Percentiles rank a stretch among this genome's conserved stretches.
phyloP scores from a whole-genome alignment of 768 basidiomycete genomes.

The Phanerochaete carnosa region DNA sequence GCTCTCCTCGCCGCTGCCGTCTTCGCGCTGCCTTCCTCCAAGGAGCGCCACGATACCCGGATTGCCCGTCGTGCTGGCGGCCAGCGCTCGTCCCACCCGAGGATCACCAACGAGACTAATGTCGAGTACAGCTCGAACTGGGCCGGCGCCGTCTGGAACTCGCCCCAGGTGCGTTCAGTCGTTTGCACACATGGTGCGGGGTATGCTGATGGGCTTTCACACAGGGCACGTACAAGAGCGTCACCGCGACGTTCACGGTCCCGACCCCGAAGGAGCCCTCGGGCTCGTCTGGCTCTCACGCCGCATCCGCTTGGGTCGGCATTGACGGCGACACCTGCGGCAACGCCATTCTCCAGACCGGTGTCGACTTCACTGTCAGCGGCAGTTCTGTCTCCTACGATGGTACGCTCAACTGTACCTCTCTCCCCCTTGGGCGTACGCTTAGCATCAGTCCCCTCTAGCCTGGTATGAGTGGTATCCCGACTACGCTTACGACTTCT shows the following conservation, averaged over 20 bases:
- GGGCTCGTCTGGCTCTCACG: constrained; percentile 21
- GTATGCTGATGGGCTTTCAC: background rate
- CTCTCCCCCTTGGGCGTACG: background rate
- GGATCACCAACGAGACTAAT: constrained; percentile 19
- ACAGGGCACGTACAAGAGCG: constrained; percentile 31
- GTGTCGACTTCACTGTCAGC: constrained; percentile 30
- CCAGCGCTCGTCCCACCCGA: constrained; percentile 10
- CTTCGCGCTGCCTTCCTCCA: constrained; percentile 18
- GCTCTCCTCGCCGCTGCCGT: constrained; percentile 23
- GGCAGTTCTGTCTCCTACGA: constrained; percentile 25
- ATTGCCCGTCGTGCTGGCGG: constrained; percentile 19
- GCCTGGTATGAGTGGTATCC: constrained; percentile 35
- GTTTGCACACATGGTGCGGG: background rate
- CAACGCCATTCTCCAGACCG: constrained; percentile 34
- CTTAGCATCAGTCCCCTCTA: background rate
- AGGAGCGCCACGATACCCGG: constrained; percentile 18
- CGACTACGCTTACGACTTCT: constrained; percentile 31
- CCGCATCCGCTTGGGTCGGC: constrained; percentile 35
- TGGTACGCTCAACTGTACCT: constrained; percentile 17
- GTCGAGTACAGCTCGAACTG: constrained; percentile 33
- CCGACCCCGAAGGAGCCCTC: constrained; percentile 28
- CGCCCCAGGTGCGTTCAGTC: constrained; percentile 15
- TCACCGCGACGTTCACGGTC: constrained; percentile 33
- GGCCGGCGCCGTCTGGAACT: constrained; percentile 32
- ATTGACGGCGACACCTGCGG: constrained; percentile 36